These are phyloP conservation scores for Euclidium syriacum DNA, from an alignment of 345 rosid genomes.

Conservation along the genomic window DNA sequence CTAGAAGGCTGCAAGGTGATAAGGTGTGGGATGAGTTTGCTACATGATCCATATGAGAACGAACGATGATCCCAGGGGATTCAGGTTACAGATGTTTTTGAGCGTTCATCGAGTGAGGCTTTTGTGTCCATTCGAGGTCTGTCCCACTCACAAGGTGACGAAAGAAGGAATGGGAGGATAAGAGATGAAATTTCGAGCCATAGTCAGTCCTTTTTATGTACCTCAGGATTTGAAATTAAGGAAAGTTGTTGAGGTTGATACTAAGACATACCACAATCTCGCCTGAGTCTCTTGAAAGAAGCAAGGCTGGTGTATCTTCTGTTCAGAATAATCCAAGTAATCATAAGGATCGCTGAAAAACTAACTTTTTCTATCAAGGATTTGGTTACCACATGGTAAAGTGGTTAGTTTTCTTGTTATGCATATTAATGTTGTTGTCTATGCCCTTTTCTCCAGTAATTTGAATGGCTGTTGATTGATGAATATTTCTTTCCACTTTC, in stretches of 20 bases:
- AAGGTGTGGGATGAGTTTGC: constrained; percentile 30
- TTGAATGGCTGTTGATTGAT: neutral
- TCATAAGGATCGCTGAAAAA: constrained; percentile 52
- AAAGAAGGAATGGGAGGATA: constrained; percentile 5
- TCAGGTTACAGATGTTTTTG: neutral
- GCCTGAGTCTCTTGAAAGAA: constrained; percentile 36
- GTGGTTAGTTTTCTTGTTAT: constrained; percentile 62
- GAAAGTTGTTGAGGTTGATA: constrained; percentile 29
- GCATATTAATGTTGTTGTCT: neutral
- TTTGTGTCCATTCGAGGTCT: neutral
- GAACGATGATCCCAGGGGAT: constrained; percentile 17
- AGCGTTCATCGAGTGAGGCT: constrained; percentile 2
- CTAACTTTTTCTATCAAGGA: constrained; percentile 49
- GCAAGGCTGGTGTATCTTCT: constrained; percentile 26
- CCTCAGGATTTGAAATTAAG: constrained; percentile 36
- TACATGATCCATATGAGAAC: constrained; percentile 25
- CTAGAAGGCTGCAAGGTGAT: constrained; percentile 19
- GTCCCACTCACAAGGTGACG: neutral
- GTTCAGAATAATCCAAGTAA: constrained; percentile 48
- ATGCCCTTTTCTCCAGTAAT: neutral
- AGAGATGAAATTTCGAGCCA: constrained; percentile 45
- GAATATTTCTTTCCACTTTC: neutral
- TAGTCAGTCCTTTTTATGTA: constrained; percentile 40
- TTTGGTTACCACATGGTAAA: constrained; percentile 86
- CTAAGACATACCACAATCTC: constrained; percentile 14